These are phyloP conservation scores for Alnus rubra DNA, from an alignment of 306 rosid genomes.

Conservation along the genomic window DNA sequence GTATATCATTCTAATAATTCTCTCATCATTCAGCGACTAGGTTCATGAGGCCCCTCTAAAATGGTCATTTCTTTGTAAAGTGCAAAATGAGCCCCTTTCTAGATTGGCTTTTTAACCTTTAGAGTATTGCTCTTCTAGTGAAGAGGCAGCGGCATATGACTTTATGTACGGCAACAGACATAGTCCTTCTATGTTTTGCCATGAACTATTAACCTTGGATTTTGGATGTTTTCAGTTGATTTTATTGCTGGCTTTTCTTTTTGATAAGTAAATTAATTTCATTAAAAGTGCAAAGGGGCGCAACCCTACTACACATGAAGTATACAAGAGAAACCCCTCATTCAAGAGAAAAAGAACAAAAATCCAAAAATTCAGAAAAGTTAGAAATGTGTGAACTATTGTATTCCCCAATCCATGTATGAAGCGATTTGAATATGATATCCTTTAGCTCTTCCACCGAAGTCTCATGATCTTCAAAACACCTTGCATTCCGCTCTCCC, in stretches of 20 bases:
- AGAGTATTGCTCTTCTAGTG: neutral
- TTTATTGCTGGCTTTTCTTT: neutral
- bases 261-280: no score
- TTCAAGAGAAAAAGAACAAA: no score
- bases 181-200: neutral
- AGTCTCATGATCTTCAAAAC: no score
- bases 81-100: neutral
- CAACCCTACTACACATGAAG: no score
- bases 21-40: slow-evolving; percentile 18
- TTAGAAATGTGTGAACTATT: no score
- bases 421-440: no score
- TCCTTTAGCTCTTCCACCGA: no score
- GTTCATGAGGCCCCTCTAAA: slow-evolving; percentile 1
- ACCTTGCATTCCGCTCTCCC: no score
- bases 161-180: neutral
- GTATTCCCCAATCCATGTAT: no score
- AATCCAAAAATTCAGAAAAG: no score
- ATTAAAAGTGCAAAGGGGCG: no score
- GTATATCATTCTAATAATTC: slow-evolving; percentile 35
- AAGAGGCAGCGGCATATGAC: neutral
- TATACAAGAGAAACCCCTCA: no score
- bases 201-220: neutral
- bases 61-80: slow-evolving; percentile 9
- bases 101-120: neutral
- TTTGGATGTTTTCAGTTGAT: neutral